Base-by-base conservation (phyloP, 768 basidiomycete genomes). In the Leccinum pellstonianum region DNA sequence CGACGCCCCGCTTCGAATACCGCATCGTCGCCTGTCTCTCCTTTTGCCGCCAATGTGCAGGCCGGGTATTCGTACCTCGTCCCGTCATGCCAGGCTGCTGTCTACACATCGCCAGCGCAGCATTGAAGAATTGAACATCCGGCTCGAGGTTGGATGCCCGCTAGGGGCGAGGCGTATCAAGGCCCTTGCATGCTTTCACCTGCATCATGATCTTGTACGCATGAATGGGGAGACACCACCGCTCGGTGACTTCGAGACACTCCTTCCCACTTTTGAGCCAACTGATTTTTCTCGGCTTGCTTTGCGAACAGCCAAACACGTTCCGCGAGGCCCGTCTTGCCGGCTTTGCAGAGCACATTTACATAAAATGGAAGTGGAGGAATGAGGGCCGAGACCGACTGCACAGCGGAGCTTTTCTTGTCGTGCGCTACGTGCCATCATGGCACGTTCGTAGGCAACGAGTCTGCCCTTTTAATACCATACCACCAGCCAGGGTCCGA, bases 171-270 rank as follows among this genome's bases (percentile, higher is more conserved):
- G 27, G 27, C 7, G 27, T 8, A 27, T 27, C 27, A 27, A 27
- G 58, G 50, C 60, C 72, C 62, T 68, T 70, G 48, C 67, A 70
- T n/a, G 78, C 79, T 67, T 83, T 80, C 4, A 82, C 75, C 51
- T 84, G 78, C 57, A 93, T 68, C 85, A 92, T 90, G 52, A 82
- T 73, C 2, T 89, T 92, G 68, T 90, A 93, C 1, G 87, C 84
- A 9, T 85, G 77, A 3, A 86, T 73, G 10, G 86, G 83, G n/a
- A 93, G 72, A 55, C 77, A 77, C 91, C 91, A 94, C 1, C 87
- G 84, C 49, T 75, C 57, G 33, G 54, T 57, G 21, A 62, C 49
- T 23, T 72, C 61, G 17, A 64, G 65, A 14, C 68, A 62, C 9
- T 64, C 62, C 23, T 64, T 61, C 7, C 69, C 66, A 11, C 19